Percentiles rank a stretch among this genome's conserved stretches.
These are phyloP conservation scores for Dothideomycetidae sp. DNA, from an alignment of 2,329 filamentous ascomycete genomes.

Conservation along the genomic window DNA sequence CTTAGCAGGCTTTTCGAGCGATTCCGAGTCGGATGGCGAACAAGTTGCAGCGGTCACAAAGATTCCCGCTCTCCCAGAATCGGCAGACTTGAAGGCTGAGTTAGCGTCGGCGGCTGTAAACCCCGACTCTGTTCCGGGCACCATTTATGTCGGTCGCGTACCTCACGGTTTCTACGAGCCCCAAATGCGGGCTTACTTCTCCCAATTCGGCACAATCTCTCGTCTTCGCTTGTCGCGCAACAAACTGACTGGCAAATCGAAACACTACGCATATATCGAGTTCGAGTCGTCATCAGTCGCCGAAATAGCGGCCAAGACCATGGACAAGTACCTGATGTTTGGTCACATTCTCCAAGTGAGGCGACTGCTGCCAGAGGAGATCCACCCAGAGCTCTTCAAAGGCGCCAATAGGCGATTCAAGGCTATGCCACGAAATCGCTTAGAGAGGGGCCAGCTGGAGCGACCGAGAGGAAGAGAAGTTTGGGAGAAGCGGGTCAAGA, in stretches of 20 bases:
- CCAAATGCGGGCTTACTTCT: slow-evolving; percentile 86
- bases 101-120: slow-evolving; percentile 38
- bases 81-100: slow-evolving; percentile 23
- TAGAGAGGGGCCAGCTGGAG: slow-evolving; percentile 62
- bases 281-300: slow-evolving; percentile 67
- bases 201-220: slow-evolving; percentile 75
- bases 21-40: slow-evolving; percentile 27
- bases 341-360: slow-evolving; percentile 87
- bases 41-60: slow-evolving; percentile 25
- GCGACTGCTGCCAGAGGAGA: slow-evolving; percentile 57
- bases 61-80: slow-evolving; percentile 22
- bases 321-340: slow-evolving; percentile 96
- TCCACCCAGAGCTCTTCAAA: slow-evolving; percentile 75
- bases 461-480: slow-evolving; percentile 56
- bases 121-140: slow-evolving; percentile 48
- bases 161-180: slow-evolving; percentile 96
- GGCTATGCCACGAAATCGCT: slow-evolving; percentile 71
- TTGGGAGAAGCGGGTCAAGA: slow-evolving; percentile 65
- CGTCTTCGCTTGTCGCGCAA: slow-evolving; percentile 77
- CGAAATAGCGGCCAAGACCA: slow-evolving; percentile 82
- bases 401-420: slow-evolving; percentile 85
- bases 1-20: slow-evolving; percentile 36
- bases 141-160: slow-evolving; percentile 80
- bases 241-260: slow-evolving; percentile 76
- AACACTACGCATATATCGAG: slow-evolving; percentile 92